These are phyloP conservation scores for Aspergillus terreus DNA, from an alignment of 2,329 filamentous ascomycete genomes.

Conservation along the genomic window DNA sequence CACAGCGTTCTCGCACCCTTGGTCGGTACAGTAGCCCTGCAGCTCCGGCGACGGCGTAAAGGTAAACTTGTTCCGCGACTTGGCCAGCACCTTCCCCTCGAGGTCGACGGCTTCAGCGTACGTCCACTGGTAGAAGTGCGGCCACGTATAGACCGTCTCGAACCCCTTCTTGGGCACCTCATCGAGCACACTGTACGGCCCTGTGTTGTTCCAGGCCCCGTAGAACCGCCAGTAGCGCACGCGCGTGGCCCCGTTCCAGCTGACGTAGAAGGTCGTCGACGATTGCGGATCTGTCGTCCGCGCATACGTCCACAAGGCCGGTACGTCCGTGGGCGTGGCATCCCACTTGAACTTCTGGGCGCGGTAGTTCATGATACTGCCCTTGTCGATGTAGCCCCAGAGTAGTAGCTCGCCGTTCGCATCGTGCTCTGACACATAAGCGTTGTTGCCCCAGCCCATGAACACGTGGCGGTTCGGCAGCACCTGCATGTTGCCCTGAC, in stretches of 20 bases:
- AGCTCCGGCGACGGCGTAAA: slow-evolving; percentile 36
- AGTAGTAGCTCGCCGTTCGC: slow-evolving; percentile 35
- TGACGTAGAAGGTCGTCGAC: slow-evolving; percentile 33
- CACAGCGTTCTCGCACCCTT: slow-evolving; percentile 26
- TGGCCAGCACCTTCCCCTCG: slow-evolving; percentile 29
- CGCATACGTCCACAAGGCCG: slow-evolving; percentile 39
- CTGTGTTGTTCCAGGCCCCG: slow-evolving; percentile 27
- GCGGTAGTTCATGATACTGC: slow-evolving; percentile 40
- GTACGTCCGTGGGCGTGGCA: slow-evolving; percentile 37
- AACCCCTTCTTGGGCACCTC: slow-evolving; percentile 34
- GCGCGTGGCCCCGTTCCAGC: slow-evolving; percentile 41
- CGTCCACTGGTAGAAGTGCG: slow-evolving; percentile 27
- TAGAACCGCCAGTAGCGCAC: slow-evolving; percentile 35
- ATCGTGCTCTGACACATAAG: slow-evolving; percentile 38
- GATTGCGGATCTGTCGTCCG: slow-evolving; percentile 22
- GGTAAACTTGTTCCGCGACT: slow-evolving; percentile 30
- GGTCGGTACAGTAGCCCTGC: slow-evolving; percentile 27
- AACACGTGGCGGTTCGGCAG: slow-evolving; percentile 36
- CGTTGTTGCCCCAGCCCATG: slow-evolving; percentile 42
- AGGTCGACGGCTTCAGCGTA: slow-evolving; percentile 36
- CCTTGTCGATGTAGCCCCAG: slow-evolving; percentile 33
- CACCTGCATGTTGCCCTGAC: slow-evolving; percentile 39
- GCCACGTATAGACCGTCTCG: slow-evolving; percentile 33
- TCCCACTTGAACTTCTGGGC: slow-evolving; percentile 42
- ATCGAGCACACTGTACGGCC: slow-evolving; percentile 28